Base-by-base conservation (phyloP, 1,284 basidiomycete genomes). In the Pyrrhoderma lamaoense region DNA sequence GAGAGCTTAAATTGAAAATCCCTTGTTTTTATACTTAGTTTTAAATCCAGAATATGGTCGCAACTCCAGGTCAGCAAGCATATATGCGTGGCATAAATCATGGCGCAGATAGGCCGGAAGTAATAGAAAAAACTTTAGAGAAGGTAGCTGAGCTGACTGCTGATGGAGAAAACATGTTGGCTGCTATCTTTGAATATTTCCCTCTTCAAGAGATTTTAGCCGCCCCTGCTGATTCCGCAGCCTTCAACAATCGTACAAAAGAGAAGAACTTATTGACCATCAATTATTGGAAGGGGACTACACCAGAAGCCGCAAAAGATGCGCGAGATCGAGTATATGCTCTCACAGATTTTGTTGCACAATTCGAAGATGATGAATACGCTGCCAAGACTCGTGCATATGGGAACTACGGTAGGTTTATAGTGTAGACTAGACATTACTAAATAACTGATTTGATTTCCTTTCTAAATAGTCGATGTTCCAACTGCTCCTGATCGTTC, bases 141-240 rank as follows among this genome's bases (percentile, higher is more conserved):
- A 51, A 48, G n/a, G 31, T 55, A 11, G 35, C 45, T 19, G 48
- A 50, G 18, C 8, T 46, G n/a, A 43, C 27, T 25, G 8, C 44
- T 11, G 45, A 45, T 25, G 38, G 25, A 18, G 27, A 18, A 16
- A 38, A 35, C 9, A 44, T 34, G 8, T 7, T 55, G 18, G 31
- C 52, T 9, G 21, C 39, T 45, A 34, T 58, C 5, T 68, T 70
- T 50, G 76, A 78, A 58, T 72, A 71, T 53, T 62, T 71, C 56
- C 66, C 71, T 8, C 62, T 69, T 22, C 56, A 57, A 2, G 72
- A 72, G 54, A 60, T 74, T 47, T 63, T 61, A 47, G 59, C 67
- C 7, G 66, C 76, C 7, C 63, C 70, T 1, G 58, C 60, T 18
- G 64, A 64, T 18, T 64, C 60, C 11, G 72, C 70, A 2, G 72